These are phyloP conservation scores for Monosporascus ibericus DNA, from an alignment of 2,329 filamentous ascomycete genomes.

Conservation along the genomic window DNA sequence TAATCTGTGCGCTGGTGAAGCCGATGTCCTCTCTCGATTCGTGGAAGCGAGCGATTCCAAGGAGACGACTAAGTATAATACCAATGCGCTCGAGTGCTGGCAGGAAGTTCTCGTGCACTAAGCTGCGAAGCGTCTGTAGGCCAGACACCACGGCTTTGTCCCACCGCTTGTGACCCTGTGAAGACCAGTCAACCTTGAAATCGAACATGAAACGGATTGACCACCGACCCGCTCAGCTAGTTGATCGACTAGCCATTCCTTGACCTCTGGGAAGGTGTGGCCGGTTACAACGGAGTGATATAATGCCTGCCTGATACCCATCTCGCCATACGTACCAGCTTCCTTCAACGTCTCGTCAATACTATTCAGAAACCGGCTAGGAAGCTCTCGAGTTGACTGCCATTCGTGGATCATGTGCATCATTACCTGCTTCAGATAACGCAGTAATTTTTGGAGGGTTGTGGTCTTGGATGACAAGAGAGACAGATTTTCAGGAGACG, in stretches of 20 bases:
- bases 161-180: conserved; percentile 86
- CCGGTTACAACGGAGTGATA: conserved; percentile 84
- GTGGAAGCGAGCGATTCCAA: conserved; percentile 77
- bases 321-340: conserved; percentile 49
- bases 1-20: conserved; percentile 58
- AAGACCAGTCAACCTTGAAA: conserved; percentile 4
- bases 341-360: conserved; percentile 70
- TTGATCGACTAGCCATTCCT: conserved; percentile 84
- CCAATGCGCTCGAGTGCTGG: conserved; percentile 79
- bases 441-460: conserved; percentile 76
- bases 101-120: conserved; percentile 82
- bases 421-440: conserved; percentile 78
- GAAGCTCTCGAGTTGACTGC: conserved; percentile 75
- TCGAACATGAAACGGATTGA: not conserved
- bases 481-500: conserved; percentile 73
- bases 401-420: conserved; percentile 76
- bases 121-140: conserved; percentile 67
- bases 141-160: conserved; percentile 78
- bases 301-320: conserved; percentile 64
- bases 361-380: conserved; percentile 68
- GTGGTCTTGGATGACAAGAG: conserved; percentile 82
- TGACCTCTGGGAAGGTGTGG: conserved; percentile 66
- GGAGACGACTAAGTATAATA: conserved; percentile 74
- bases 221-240: conserved; percentile 65
- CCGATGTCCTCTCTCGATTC: conserved; percentile 60